Evolutionary conservation across 257 asterid genomes (phyloP), one percentile per base, ranked within the genome.

Genomic region (Hygrophila difformis): DNA sequence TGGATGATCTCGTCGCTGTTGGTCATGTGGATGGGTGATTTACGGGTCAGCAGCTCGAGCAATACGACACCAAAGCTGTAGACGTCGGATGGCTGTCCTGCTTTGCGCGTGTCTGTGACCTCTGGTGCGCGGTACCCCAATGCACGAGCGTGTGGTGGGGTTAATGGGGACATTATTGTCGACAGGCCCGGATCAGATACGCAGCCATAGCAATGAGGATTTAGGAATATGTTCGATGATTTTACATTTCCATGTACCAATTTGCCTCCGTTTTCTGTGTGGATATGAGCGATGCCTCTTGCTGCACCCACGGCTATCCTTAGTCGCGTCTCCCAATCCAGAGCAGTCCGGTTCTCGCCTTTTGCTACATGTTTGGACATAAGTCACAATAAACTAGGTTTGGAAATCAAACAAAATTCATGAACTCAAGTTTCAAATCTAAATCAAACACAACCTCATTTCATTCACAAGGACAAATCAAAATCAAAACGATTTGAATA

Each of bases 41-140:
- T 87, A 3, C 80, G 95, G 0, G 97, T 87, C 38, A 87, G 79
- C 3, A 84, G 92, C 22, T 87, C 97, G 2, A 87, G 81, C 33
- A 87, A 23, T 47, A 84, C 44, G 31, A 87, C 95, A 0, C 97
- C 97, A 23, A 68, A 87, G 77, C 97, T 81, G 62, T 74, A 87
- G 37, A 81, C 92, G 33, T 87, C 97, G 0, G 93, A 84, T 1
- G 92, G 65, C 63, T 80, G 93, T 1, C 61, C 60, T 43, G 88
- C 77, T 65, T 78, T 84, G 0, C 95, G 74, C 0, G 95, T 81
- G 63, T 84, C 95, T 12, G 57, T 50, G 47, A 81, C 72, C 76
- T 87, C 97, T 1, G 93, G 95, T 6, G 97, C 93, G 2, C 93
- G 93, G 28, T 78, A 84, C 7, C 95, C 97, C 10, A 91, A 68